A percentile compares a stretch with the other conserved stretches of the same genome.
Conservation (phyloP, 2,329 filamentous ascomycete genomes). For the Talaromyces sp. region DNA sequence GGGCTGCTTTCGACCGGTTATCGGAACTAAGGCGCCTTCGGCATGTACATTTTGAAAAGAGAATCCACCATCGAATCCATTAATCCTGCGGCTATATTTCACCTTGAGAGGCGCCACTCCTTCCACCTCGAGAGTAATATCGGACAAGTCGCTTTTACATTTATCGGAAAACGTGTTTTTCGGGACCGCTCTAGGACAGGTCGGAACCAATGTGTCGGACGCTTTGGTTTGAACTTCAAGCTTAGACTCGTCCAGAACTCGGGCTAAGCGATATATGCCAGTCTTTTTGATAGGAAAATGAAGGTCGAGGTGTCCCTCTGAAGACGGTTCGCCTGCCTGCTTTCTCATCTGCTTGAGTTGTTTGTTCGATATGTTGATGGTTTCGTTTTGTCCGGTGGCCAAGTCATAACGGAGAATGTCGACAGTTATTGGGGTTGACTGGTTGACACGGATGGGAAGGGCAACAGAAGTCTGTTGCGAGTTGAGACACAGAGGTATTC, state of each 20-base stretch:
- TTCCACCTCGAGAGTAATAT: conserved; percentile 76
- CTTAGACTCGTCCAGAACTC: conserved; percentile 88
- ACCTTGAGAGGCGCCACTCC: conserved; percentile 90
- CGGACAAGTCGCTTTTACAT: conserved; percentile 83
- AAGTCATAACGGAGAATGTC: conserved; percentile 86
- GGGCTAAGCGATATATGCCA: conserved; percentile 79
- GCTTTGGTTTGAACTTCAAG: conserved; percentile 78
- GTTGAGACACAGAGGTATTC: conserved; percentile 76
- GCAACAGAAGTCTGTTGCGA: conserved; percentile 57
- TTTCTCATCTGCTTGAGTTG: conserved; percentile 74
- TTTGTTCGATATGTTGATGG: conserved; percentile 68
- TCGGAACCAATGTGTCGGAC: conserved; percentile 77
- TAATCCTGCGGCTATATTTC: conserved; percentile 84
- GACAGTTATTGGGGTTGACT: conserved; percentile 82
- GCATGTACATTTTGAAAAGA: conserved; percentile 93
- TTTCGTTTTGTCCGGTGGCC: conserved; percentile 74
- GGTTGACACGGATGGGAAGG: conserved; percentile 88
- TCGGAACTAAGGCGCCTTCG: conserved; percentile 75
- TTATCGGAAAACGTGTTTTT: conserved; percentile 62
- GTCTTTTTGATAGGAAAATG: conserved; percentile 76
- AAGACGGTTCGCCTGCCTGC: conserved; percentile 60
- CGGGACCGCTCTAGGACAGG: conserved; percentile 77
- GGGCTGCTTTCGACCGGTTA: conserved; percentile 60
- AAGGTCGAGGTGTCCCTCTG: conserved; percentile 61
- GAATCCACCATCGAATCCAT: conserved; percentile 76